Percentiles rank a stretch among this genome's conserved stretches.
These are phyloP conservation scores for Xylaria arbuscula DNA, from an alignment of 2,329 filamentous ascomycete species.

Conservation along the genomic window DNA sequence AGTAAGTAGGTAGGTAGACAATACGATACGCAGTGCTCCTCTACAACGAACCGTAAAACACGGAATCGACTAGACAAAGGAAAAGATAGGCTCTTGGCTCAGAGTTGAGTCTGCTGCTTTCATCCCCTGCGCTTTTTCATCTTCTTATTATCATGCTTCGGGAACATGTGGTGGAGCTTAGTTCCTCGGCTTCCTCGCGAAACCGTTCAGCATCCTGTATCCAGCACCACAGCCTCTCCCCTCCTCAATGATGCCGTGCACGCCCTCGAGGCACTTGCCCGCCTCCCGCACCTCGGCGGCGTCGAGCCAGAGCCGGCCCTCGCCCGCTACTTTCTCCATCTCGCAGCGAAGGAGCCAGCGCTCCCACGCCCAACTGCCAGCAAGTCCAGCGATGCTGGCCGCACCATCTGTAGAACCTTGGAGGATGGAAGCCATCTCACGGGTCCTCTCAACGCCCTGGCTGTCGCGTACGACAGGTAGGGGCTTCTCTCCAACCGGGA, in stretches of 20 bases:
- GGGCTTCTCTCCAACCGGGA: slow-evolving; percentile 53
- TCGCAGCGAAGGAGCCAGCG: slow-evolving; percentile 92
- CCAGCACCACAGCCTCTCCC: slow-evolving; percentile 68
- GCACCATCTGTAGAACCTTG: slow-evolving; percentile 77
- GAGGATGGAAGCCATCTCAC: slow-evolving; percentile 71
- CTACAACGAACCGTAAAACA: background rate
- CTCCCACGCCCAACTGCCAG: slow-evolving; percentile 94
- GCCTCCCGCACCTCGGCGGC: slow-evolving; percentile 65
- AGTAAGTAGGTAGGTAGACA: slow-evolving; percentile 14
- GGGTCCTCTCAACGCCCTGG: slow-evolving; percentile 55
- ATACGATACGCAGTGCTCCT: background rate
- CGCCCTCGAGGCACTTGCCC: slow-evolving; percentile 68
- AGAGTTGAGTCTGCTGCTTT: background rate
- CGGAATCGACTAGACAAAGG: slow-evolving; percentile 24
- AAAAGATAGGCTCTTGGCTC: slow-evolving; percentile 7
- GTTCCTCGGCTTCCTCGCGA: slow-evolving; percentile 68
- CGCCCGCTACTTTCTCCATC: slow-evolving; percentile 80
- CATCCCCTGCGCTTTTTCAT: background rate
- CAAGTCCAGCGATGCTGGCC: slow-evolving; percentile 80
- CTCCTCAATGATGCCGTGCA: slow-evolving; percentile 72
- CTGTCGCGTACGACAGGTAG: slow-evolving; percentile 49
- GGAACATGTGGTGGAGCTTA: background rate
- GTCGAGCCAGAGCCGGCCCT: slow-evolving; percentile 67
- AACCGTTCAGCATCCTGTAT: slow-evolving; percentile 71
- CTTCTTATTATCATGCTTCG: background rate